These are phyloP conservation scores for Rhodotorula toruloides DNA, from an alignment of 768 basidiomycete species.

Conservation along the genomic window DNA sequence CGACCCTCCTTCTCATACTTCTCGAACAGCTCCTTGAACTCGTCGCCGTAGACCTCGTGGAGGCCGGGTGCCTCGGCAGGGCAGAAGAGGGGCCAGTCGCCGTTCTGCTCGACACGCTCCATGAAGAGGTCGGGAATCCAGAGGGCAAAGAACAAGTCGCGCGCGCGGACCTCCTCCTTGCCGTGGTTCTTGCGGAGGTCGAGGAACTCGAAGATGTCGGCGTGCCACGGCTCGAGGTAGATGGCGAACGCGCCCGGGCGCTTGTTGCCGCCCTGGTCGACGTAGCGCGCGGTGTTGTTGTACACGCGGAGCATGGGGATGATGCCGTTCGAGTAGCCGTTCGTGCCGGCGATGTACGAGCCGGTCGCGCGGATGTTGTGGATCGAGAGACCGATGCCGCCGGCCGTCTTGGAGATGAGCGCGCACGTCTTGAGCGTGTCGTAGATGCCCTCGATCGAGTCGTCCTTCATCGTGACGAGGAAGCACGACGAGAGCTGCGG, in stretches of 20 bases:
- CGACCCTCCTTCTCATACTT: conserved; percentile 86
- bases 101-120: conserved; percentile 87
- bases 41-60: conserved; percentile 78
- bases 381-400: conserved; percentile 92
- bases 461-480: conserved; percentile 96
- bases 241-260: conserved; percentile 97
- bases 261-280: conserved; percentile 93
- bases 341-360: conserved; percentile 97
- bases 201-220: conserved; percentile 94
- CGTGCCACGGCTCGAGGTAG: conserved; percentile 98
- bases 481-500: conserved; percentile 95
- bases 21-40: conserved; percentile 80
- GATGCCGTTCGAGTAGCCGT: conserved; percentile 97
- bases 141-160: conserved; percentile 94
- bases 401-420: conserved; percentile 98
- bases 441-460: conserved; percentile 98
- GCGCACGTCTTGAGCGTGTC: conserved; percentile 97
- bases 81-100: conserved; percentile 93
- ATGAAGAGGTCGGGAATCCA: conserved; percentile 99
- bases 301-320: conserved; percentile 98
- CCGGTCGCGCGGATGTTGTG: conserved; percentile 93
- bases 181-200: conserved; percentile 98
- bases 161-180: conserved; percentile 92
- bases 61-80: conserved; percentile 91
- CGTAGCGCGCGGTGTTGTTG: conserved; percentile 96